Percentiles rank a stretch among this genome's conserved stretches.
phyloP scores from a whole-genome alignment of 208 protist species.

The Phytomonas sp. region DNA sequence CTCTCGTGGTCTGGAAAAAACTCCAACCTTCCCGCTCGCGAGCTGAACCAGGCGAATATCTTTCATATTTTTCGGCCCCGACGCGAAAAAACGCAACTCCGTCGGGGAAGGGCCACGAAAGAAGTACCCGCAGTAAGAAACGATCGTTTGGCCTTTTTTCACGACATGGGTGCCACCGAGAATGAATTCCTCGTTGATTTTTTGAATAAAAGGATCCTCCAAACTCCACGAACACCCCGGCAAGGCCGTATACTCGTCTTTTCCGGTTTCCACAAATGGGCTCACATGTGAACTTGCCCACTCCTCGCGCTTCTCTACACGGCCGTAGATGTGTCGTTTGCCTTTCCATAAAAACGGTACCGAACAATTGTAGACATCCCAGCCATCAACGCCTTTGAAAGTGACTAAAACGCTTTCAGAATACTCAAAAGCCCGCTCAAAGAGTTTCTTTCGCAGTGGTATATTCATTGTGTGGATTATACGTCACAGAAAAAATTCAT shows the following conservation, averaged over 20 bases:
- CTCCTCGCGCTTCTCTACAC: slow-evolving; percentile 41
- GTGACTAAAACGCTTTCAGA: slow-evolving; percentile 31
- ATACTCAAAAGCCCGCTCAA: slow-evolving; percentile 5
- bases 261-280: slow-evolving; percentile 39
- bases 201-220: slow-evolving; percentile 39
- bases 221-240: slow-evolving; percentile 22
- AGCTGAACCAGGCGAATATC: slow-evolving; percentile 39
- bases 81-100: slow-evolving; percentile 39
- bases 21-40: slow-evolving; percentile 34
- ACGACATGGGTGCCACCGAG: slow-evolving; percentile 47
- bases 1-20: slow-evolving; percentile 30
- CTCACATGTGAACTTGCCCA: slow-evolving; percentile 53
- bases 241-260: slow-evolving; percentile 49
- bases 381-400: slow-evolving; percentile 60
- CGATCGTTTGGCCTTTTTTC: slow-evolving; percentile 26
- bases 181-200: slow-evolving; percentile 34
- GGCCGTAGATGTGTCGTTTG: slow-evolving; percentile 40
- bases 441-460: slow-evolving; percentile 5
- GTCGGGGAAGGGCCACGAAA: slow-evolving; percentile 25
- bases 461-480: slow-evolving; percentile 5
- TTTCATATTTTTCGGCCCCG: slow-evolving; percentile 48
- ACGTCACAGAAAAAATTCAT: no score
- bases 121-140: slow-evolving; percentile 43
- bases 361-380: slow-evolving; percentile 65
- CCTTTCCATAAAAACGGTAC: slow-evolving; percentile 46